Base-by-base conservation (phyloP, 2,329 filamentous ascomycete species). In the Calonectria honghensis region DNA sequence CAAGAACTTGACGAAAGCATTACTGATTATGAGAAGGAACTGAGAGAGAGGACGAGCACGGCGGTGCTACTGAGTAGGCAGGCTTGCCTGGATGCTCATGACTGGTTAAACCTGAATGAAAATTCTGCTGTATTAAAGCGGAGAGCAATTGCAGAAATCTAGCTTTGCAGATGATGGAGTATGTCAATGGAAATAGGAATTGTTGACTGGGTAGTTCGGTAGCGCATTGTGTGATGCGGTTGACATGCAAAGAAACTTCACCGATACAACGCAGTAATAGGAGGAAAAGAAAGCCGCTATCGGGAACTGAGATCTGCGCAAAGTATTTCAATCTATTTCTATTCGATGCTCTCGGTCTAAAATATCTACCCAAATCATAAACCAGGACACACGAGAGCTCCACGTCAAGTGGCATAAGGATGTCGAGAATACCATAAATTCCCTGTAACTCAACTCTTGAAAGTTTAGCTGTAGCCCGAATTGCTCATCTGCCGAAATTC, bases 61-160 rank as follows among this genome's bases (percentile, higher is more conserved):
- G 83, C 83, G 3, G 82, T 83, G 35, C 68, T 82, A 64, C 73
- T 83, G 39, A 84, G 83, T 61, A 71, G 82, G 10, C 80, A 84
- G 73, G 83, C 83, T 3, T 84, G 82, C 69, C 71, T 84, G 6
- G 83, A 83, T 59, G 82, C 83, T 2, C 82, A 84, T 64, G 78
- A 84, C 68, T 83, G 77, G 52, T 52, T 80, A 35, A 76, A 79
- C 6, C 73, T 84, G 54, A 82, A 83, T 66, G 82, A 82, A 70
- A 79, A 83, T n/a, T 83, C 82, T 14, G 81, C 83, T 0, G 79
- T 83, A 16, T 37, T 84, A 48, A 81, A 77, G 75, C 75, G 76
- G 68, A 76, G 82, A 27, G 80, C 81, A 0, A 74, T 41, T 65
- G 11, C 18, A 32, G n/a, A 9, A 24, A 4, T 48, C 13, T 48